Evolutionary conservation across 31 red algal species (phyloP), one percentile per base, ranked within the genome.

Genomic region (Porphyra umbilicalis): DNA sequence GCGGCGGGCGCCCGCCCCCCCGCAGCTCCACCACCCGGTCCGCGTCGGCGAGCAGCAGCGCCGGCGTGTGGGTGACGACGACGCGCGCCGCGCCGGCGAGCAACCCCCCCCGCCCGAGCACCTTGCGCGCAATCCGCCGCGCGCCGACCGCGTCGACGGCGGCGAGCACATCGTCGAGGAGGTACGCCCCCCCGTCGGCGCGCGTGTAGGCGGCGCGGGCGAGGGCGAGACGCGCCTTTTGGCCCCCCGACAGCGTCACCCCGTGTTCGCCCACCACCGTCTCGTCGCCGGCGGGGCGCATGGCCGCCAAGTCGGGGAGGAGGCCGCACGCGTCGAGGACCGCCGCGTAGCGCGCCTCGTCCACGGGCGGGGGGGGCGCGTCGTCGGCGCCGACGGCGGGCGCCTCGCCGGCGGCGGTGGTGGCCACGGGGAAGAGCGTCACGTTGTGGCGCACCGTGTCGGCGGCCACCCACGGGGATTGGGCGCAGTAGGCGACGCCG

Each of bases 201-300:
- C 85, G 78, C 20, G 77, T 84, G 88, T 96, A 99, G 36, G 94
- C 82, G 29, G 94, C 94, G 33, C 97, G 86, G 0, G 97, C 97
- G 8, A 99, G 76, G 10, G 94, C 94, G 9, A 99, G 81, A 4
- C 97, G 89, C 34, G 97, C 91, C 71, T 92, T 96, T 80, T 99
- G 97, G 84, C 97, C 97, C 16, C 97, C 97, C 32, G 88, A 91
- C 33, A 96, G 79, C 82, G 89, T 99, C 35, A 99, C 85, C 32
- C 97, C 97, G 20, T 93, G 84, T 39, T 93, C 88, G 33, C 94
- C 97, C 81, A 99, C 92, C 39, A 92, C 91, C 14, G 97, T 99
- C 8, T 25, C 32, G 79, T 96, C 94, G 29, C 94, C 94, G 38
- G 76, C 94, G 6, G 85, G 83, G 36, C 68, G 83, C 75, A 96